Conservation (phyloP, 805 yeast genomes). For the Teunomyces barrocoloradensis region DNA sequence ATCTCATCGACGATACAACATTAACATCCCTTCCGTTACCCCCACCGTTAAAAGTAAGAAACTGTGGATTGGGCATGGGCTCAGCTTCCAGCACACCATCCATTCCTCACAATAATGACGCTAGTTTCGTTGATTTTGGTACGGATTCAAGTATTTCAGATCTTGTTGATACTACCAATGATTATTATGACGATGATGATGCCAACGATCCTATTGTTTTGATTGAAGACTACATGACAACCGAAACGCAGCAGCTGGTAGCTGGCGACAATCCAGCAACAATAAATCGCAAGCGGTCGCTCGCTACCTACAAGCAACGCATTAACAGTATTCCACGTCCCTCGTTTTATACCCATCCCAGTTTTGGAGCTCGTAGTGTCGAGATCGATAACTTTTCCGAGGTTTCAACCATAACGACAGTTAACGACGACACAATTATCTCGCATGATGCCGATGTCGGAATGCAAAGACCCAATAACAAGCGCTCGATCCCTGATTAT, state of each 20-base stretch:
- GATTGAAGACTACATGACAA: constrained; percentile 55
- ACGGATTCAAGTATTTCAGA: background rate
- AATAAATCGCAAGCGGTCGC: constrained; percentile 27
- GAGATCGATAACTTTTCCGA: constrained; percentile 9
- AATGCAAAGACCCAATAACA: background rate
- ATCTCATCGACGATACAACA: constrained; percentile 46
- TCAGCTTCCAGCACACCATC: constrained; percentile 5
- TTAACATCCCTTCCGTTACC: constrained; percentile 53
- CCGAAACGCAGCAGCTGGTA: background rate
- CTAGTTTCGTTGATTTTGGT: background rate
- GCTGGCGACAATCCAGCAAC: background rate
- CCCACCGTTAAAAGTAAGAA: constrained; percentile 38
- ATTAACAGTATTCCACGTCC: background rate
- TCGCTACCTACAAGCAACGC: constrained; percentile 37
- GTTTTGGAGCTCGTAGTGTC: background rate
- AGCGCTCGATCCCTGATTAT: background rate
- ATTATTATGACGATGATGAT: constrained; percentile 15
- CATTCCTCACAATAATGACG: background rate
- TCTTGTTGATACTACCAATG: constrained; percentile 11
- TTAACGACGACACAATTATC: constrained; percentile 7
- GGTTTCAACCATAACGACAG: constrained; percentile 8
- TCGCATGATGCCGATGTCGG: background rate
- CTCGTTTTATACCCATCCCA: background rate
- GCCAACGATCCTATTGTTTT: constrained; percentile 45
- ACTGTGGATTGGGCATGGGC: background rate